Conservation (phyloP, 768 basidiomycete genomes). For the Trametes maxima region DNA sequence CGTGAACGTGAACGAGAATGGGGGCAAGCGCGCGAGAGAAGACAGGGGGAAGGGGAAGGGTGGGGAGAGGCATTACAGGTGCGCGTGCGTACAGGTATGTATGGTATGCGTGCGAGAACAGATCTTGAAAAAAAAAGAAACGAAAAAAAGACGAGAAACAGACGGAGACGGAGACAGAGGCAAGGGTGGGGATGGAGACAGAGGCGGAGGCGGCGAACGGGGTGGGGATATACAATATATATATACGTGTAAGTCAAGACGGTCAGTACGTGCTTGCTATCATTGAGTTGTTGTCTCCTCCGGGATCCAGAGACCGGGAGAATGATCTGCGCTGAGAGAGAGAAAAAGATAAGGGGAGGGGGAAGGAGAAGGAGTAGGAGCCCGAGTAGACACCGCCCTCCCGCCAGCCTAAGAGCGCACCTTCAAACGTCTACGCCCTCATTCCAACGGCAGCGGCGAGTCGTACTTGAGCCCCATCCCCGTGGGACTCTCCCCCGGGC, state of each 20-base stretch:
- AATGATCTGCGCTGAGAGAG: too few species aligned
- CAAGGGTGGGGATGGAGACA: too few species aligned
- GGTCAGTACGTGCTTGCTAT: conserved; percentile 1
- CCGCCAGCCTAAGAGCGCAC: too few species aligned
- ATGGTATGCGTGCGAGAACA: conserved; percentile 15
- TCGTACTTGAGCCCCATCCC: conserved; percentile 34
- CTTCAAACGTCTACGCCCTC: conserved; percentile 26
- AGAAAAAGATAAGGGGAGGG: neutral
- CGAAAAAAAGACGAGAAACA: too few species aligned
- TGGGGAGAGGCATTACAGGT: conserved; percentile 8
- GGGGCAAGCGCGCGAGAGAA: neutral
- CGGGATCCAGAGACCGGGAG: too few species aligned
- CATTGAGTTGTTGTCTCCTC: neutral
- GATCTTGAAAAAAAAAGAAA: too few species aligned
- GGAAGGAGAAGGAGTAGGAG: too few species aligned
- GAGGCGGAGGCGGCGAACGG: neutral
- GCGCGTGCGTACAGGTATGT: conserved; percentile 20
- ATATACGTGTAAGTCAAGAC: conserved; percentile 20
- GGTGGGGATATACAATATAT: conserved; percentile 15
- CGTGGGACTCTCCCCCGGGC: conserved; percentile 24
- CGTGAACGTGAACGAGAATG: neutral
- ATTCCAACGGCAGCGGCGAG: conserved; percentile 34
- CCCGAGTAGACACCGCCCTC: too few species aligned
- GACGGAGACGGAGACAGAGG: too few species aligned
- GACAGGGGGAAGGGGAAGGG: neutral